Evolutionary conservation across 805 yeast genomes (phyloP).

Genomic region (Candida vaughaniae): DNA sequence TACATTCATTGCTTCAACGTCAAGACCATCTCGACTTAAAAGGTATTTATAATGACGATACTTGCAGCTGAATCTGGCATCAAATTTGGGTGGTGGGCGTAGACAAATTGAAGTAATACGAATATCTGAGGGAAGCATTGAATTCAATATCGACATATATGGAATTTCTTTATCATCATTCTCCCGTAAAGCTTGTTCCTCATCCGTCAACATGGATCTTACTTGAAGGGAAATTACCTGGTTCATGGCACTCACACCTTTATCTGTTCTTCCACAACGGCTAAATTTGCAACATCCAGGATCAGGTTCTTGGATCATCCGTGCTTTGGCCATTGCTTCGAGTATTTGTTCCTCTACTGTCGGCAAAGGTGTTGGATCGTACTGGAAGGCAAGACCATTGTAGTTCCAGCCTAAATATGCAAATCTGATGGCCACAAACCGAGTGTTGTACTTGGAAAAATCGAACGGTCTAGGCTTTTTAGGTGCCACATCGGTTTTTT

Average conservation of each 20-base stretch:
- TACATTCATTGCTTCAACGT: conserved; percentile 62
- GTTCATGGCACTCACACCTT: conserved; percentile 96
- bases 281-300: conserved; percentile 71
- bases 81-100: conserved; percentile 79
- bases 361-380: conserved; percentile 71
- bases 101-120: conserved; percentile 78
- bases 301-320: conserved; percentile 58
- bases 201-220: conserved; percentile 63
- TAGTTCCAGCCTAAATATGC: conserved; percentile 94
- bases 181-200: conserved; percentile 56
- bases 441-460: conserved; percentile 56
- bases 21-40: conserved; percentile 57
- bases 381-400: conserved; percentile 84
- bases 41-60: conserved; percentile 83
- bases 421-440: conserved; percentile 78
- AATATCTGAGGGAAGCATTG: conserved; percentile 76
- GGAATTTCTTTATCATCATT: conserved; percentile 72
- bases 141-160: conserved; percentile 73
- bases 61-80: conserved; percentile 91
- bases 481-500: conserved; percentile 1
- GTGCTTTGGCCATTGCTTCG: conserved; percentile 67
- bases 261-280: conserved; percentile 93
- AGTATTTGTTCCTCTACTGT: conserved; percentile 82
- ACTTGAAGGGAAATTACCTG: conserved; percentile 84
- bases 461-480: conserved; percentile 51